phyloP scores from a whole-genome alignment of 1,139 yeast genomes.

The Geotrichum carabidarum region DNA sequence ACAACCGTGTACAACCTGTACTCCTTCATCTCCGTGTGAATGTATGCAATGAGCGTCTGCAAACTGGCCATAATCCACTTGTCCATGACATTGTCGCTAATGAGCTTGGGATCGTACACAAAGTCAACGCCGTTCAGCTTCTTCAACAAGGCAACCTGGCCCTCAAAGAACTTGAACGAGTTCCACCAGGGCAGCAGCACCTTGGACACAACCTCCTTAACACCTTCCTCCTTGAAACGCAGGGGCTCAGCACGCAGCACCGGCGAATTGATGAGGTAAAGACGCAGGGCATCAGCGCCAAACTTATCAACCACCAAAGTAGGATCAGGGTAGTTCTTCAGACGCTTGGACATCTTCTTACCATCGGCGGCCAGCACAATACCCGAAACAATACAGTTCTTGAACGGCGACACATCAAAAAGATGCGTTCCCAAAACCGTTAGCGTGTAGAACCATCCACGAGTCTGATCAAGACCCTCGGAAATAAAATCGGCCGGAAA shows the following conservation, averaged over 20 bases:
- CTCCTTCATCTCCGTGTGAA: slow-evolving; percentile 82
- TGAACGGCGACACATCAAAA: slow-evolving; percentile 86
- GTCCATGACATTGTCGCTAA: slow-evolving; percentile 89
- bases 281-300: slow-evolving; percentile 97
- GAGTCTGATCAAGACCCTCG: slow-evolving; percentile 98
- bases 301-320: slow-evolving; percentile 69
- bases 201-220: slow-evolving; percentile 92
- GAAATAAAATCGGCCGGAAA: slow-evolving; percentile 98
- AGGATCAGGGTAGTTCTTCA: slow-evolving; percentile 98
- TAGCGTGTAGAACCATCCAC: slow-evolving; percentile 99
- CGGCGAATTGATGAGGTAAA: slow-evolving; percentile 94
- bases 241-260: slow-evolving; percentile 94
- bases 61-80: slow-evolving; percentile 92
- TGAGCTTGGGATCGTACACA: slow-evolving; percentile 58
- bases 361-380: slow-evolving; percentile 97
- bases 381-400: slow-evolving; percentile 94
- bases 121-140: slow-evolving; percentile 70
- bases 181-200: slow-evolving; percentile 98
- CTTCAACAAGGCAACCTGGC: slow-evolving; percentile 79
- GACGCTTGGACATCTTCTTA: slow-evolving; percentile 97
- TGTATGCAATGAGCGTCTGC: slow-evolving; percentile 80
- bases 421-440: slow-evolving; percentile 93
- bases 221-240: slow-evolving; percentile 98
- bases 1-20: slow-evolving; percentile 95
- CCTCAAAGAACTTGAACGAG: slow-evolving; percentile 92